phyloP scores from a whole-genome alignment of 2,329 filamentous ascomycete species.

The Aspergillus versicolor region DNA sequence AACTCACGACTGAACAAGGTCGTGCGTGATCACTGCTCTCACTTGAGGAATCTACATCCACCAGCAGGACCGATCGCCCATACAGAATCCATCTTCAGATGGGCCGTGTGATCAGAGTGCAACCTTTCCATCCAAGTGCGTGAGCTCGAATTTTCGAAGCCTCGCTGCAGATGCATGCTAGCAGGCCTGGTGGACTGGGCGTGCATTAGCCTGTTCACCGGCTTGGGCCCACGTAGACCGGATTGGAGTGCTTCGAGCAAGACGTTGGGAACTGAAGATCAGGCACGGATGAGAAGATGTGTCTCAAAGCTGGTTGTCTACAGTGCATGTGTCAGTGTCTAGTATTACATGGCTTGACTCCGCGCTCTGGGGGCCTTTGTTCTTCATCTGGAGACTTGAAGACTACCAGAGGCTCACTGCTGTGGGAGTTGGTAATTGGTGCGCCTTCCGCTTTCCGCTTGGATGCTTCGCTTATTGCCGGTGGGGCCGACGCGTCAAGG shows the following conservation, averaged over 20 bases:
- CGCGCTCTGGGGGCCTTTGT: not conserved
- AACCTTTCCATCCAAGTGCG: not conserved
- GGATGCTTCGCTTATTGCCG: slow-evolving; percentile 9
- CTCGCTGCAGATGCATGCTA: slow-evolving; percentile 22
- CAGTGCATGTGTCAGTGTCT: not conserved
- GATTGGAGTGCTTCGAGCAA: slow-evolving; percentile 1
- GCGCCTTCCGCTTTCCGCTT: not conserved
- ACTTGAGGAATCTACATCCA: not conserved
- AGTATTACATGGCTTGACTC: not conserved
- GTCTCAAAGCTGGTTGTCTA: not conserved
- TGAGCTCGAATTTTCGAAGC: slow-evolving; percentile 14
- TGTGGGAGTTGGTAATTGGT: not conserved
- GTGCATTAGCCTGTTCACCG: slow-evolving; percentile 21
- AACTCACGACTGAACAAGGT: not conserved
- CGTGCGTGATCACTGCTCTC: not conserved
- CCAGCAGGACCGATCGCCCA: not conserved
- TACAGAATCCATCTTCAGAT: not conserved
- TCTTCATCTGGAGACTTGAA: not conserved
- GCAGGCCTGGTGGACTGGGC: slow-evolving; percentile 19
- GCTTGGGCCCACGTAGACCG: not conserved
- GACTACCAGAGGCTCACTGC: no score
- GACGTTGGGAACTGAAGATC: not conserved
- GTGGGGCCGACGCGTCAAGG: slow-evolving; percentile 15
- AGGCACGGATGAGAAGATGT: not conserved
- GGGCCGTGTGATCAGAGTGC: slow-evolving; percentile 14